Conservation (phyloP, 495 filamentous ascomycete genomes). For the Annulohypoxylon nitens region DNA sequence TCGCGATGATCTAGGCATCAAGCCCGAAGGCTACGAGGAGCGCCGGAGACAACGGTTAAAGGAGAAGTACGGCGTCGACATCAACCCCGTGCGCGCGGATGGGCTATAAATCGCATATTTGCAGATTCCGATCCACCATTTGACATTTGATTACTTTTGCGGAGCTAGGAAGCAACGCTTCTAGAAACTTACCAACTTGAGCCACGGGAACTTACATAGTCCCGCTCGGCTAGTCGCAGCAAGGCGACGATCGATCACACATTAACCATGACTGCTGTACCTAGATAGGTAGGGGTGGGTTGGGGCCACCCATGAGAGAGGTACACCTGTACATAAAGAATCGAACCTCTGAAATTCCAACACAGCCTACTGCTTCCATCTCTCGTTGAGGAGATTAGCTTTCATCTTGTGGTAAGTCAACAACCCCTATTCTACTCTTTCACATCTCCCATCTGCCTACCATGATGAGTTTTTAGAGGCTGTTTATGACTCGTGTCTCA, state of each 20-base stretch:
- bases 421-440: background rate
- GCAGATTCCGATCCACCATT: constrained; percentile 33
- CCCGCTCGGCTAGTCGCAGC: background rate
- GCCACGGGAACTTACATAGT: background rate
- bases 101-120: constrained; percentile 21
- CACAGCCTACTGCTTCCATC: constrained; percentile 10
- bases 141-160: constrained; percentile 11
- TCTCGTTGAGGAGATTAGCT: background rate
- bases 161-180: background rate
- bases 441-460: background rate
- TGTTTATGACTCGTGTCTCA: constrained; percentile 61
- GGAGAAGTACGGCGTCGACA: constrained; percentile 90
- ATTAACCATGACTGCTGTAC: constrained; percentile 18
- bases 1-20: constrained; percentile 71
- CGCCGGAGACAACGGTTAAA: constrained; percentile 85
- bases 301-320: constrained; percentile 24
- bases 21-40: constrained; percentile 87
- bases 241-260: background rate
- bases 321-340: constrained; percentile 51
- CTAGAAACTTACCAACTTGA: background rate
- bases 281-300: constrained; percentile 8
- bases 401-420: constrained; percentile 39
- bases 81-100: constrained; percentile 62
- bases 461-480: constrained; percentile 60
- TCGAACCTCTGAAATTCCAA: constrained; percentile 43